These are phyloP conservation scores for Metschnikowia henanensis DNA, from an alignment of 805 yeast species.

Conservation along the genomic window DNA sequence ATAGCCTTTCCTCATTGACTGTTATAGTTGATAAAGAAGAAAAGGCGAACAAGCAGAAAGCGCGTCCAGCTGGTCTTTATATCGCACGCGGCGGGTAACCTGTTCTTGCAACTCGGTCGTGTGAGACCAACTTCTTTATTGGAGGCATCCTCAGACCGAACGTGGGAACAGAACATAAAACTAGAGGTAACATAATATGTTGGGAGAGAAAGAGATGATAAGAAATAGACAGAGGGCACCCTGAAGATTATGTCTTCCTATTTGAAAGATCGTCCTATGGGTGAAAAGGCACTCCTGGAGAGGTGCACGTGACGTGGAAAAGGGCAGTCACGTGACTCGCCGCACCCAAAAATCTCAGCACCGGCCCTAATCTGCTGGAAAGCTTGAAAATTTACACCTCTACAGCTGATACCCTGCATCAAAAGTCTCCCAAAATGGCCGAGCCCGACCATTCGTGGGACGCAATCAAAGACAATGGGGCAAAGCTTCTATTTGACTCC, in stretches of 20 bases:
- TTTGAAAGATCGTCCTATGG: neutral
- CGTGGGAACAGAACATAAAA: too few species aligned
- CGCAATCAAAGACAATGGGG: slow-evolving; percentile 20
- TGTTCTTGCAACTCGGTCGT: neutral
- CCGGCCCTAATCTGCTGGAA: too few species aligned
- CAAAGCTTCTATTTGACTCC: slow-evolving; percentile 29
- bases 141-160: too few species aligned
- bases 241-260: too few species aligned
- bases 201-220: too few species aligned
- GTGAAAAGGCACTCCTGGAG: too few species aligned
- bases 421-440: slow-evolving; percentile 2
- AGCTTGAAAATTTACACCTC: too few species aligned
- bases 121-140: too few species aligned
- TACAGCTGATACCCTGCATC: neutral
- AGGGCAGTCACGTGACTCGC: neutral
- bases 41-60: neutral
- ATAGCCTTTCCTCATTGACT: slow-evolving; percentile 55
- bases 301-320: neutral
- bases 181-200: too few species aligned
- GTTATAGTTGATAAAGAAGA: slow-evolving; percentile 53
- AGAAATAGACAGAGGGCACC: too few species aligned
- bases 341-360: neutral
- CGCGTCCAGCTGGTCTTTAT: slow-evolving; percentile 2
- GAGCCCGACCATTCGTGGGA: slow-evolving; percentile 11
- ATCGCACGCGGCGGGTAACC: slow-evolving; percentile 14